A percentile compares a stretch with the other conserved stretches of the same genome.
Conservation (phyloP, 495 filamentous ascomycete genomes). For the Aspergillus egyptiacus region DNA sequence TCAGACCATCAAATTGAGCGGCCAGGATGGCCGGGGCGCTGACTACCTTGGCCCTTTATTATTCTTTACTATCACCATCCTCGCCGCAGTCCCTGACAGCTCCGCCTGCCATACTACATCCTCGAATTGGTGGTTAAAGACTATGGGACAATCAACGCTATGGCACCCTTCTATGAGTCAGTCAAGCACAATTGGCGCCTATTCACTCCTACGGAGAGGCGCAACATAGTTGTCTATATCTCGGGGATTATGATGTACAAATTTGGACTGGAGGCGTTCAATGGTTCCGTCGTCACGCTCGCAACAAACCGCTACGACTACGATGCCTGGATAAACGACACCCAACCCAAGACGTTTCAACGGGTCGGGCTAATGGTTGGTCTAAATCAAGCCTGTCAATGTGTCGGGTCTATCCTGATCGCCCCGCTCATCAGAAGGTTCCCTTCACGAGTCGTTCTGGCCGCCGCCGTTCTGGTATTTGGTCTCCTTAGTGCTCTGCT, state of each 20-base stretch:
- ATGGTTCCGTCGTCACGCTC: conserved; percentile 35
- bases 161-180: conserved; percentile 13
- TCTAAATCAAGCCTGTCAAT: conserved; percentile 41
- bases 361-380: conserved; percentile 39
- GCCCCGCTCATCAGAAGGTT: conserved; percentile 38
- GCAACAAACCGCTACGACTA: conserved; percentile 43
- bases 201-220: conserved; percentile 29
- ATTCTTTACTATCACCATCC: conserved; percentile 9
- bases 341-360: conserved; percentile 33
- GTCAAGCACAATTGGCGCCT: conserved; percentile 12
- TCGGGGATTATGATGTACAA: conserved; percentile 35
- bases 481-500: conserved; percentile 31
- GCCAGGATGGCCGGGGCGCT: neutral
- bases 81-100: neutral
- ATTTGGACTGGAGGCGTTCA: conserved; percentile 43
- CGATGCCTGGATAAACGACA: conserved; percentile 21
- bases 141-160: conserved; percentile 10
- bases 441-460: conserved; percentile 33
- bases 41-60: neutral
- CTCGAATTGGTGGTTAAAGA: neutral
- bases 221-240: conserved; percentile 38
- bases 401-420: conserved; percentile 41
- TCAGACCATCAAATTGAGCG: neutral
- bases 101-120: neutral
- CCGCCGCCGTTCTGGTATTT: conserved; percentile 32